phyloP scores from a whole-genome alignment of 2,329 filamentous ascomycete species.

The Eutypa lata region DNA sequence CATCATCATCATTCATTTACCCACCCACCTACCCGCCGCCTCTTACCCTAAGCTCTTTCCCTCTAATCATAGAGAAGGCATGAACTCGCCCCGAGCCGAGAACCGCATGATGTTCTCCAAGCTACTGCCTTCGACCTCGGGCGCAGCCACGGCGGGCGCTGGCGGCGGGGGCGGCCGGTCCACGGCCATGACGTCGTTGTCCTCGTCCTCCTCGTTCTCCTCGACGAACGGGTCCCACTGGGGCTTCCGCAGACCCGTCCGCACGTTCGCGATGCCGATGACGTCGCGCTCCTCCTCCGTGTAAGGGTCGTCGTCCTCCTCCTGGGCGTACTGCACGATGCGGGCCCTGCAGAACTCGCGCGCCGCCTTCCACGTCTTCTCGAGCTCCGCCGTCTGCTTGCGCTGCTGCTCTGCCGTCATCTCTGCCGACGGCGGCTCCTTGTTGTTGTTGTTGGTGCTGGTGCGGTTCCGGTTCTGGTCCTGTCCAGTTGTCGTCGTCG shows the following conservation, averaged over 20 bases:
- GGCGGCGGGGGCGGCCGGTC: constrained; percentile 27
- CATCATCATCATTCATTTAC: no score
- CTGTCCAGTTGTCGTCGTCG: neutral
- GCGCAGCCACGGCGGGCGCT: constrained; percentile 20
- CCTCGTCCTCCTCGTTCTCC: constrained; percentile 43
- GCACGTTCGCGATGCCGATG: constrained; percentile 63
- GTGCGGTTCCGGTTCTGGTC: neutral
- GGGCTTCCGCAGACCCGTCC: constrained; percentile 63
- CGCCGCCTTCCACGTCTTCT: constrained; percentile 35
- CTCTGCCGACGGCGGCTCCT: constrained; percentile 22
- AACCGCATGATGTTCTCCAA: constrained; percentile 24
- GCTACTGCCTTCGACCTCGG: constrained; percentile 21
- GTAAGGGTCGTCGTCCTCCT: constrained; percentile 61
- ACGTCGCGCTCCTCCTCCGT: constrained; percentile 65
- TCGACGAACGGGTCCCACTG: constrained; percentile 57
- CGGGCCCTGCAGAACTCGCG: constrained; percentile 28
- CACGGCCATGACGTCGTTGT: constrained; percentile 29
- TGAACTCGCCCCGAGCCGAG: constrained; percentile 17
- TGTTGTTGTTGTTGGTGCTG: constrained; percentile 13
- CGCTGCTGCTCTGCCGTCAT: constrained; percentile 37
- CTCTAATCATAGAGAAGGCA: no score
- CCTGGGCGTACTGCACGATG: constrained; percentile 34
- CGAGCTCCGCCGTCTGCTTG: constrained; percentile 30
- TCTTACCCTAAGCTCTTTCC: no score
- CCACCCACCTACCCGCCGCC: no score